Base-by-base conservation (phyloP, 495 filamentous ascomycete species). In the Daldinia grandis region DNA sequence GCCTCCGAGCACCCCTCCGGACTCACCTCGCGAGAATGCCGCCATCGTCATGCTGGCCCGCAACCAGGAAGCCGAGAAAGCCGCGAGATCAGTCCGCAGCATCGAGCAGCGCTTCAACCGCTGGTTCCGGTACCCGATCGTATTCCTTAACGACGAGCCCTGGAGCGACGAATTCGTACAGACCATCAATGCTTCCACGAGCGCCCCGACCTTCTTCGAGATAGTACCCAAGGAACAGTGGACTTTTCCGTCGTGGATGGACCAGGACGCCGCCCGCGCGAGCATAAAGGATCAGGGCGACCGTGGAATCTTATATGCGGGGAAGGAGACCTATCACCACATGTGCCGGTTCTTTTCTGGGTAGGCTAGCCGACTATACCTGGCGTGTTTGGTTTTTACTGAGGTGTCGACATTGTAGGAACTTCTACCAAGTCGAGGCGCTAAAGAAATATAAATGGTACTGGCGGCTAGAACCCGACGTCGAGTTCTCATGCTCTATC, bases 341-440 rank as follows among this genome's bases (percentile, higher is more conserved):
- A 96, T 96, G 93, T 96, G 93, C 78, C 87, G 95, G 55, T 99
- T 99, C 83, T 98, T 97, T 81, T 99, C 95, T 44, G 95, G 95
- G 92, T 95, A 81, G 31, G 37, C 42, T 24, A 24, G 42, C 67
- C 33, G 7, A 25, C 12, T 40, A 17, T 31, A 25, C 25, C 56
- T 19, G 15, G 21, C 54, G 15, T 51, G 40, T 49, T 17, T 25
- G 21, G 19, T 19, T 47, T 47, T 64, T 55, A 31, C 61, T 55
- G 7, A 53, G 38, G 21, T 55, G 21, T 14, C 37, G 54, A 49
- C 62, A 17, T 17, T 27, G 19, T 62, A 80, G 93, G 89, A 96
- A 96, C 19, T 84, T 83, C 53, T 84, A 82, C 53, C 79, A 74
- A 44, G 75, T 82, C 58, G 72, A 79, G 30, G 81, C 81, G 9